Conservation (phyloP, 1,284 basidiomycete species). For the Termitomyces sp. region DNA sequence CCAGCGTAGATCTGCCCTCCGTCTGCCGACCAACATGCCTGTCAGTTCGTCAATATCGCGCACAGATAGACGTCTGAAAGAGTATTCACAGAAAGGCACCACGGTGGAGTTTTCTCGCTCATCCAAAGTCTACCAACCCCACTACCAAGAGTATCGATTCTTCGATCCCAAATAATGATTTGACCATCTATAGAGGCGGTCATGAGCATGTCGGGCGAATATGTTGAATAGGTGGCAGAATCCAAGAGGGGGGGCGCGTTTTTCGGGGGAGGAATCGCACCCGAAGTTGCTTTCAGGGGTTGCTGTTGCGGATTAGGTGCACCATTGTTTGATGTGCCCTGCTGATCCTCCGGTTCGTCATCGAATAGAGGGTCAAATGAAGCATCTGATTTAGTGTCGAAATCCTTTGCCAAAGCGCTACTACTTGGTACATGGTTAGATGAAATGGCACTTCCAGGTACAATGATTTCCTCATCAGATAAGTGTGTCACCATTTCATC, state of each 20-base stretch:
- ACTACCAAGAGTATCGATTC: slow-evolving; percentile 56
- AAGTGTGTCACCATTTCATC: slow-evolving; percentile 16
- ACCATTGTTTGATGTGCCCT: slow-evolving; percentile 14
- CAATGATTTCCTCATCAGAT: slow-evolving; percentile 4
- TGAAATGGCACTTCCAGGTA: not conserved
- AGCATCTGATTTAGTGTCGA: slow-evolving; percentile 67
- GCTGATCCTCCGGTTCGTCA: slow-evolving; percentile 44
- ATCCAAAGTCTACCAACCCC: slow-evolving; percentile 84
- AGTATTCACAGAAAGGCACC: slow-evolving; percentile 83
- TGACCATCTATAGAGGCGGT: slow-evolving; percentile 92
- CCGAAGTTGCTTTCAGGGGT: slow-evolving; percentile 18
- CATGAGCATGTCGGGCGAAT: slow-evolving; percentile 83
- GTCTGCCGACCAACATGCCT: slow-evolving; percentile 94
- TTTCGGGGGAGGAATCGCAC: slow-evolving; percentile 50
- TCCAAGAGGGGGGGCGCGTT: slow-evolving; percentile 72
- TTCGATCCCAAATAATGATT: slow-evolving; percentile 86
- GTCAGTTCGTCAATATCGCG: slow-evolving; percentile 8
- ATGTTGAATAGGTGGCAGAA: slow-evolving; percentile 51
- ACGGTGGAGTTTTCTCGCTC: slow-evolving; percentile 89
- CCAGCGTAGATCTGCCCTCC: slow-evolving; percentile 90
- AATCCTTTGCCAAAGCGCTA: slow-evolving; percentile 20
- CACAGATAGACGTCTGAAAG: slow-evolving; percentile 4
- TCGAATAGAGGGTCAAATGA: slow-evolving; percentile 82
- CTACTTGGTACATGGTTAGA: not conserved
- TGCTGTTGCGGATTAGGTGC: slow-evolving; percentile 18